Evolutionary conservation across 805 yeast species (phyloP), one percentile per base, ranked within the genome.

Genomic region (Myxozyma udenii): DNA sequence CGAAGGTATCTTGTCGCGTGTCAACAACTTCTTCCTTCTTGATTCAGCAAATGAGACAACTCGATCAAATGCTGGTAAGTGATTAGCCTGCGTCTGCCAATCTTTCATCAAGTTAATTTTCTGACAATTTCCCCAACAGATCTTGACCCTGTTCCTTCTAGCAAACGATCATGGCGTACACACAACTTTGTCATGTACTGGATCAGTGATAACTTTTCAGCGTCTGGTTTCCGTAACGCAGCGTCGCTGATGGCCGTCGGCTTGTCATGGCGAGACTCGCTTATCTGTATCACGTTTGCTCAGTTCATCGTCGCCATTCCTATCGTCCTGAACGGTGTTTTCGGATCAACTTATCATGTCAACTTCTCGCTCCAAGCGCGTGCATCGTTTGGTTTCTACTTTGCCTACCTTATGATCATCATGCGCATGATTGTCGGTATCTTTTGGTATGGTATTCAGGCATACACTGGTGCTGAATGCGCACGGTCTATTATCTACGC

Each of bases 401-500:
- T 71, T 84, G 50, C 88, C 95, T 96, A 95, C 95, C 39, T 52
- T 6, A 33, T 40, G 1, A 81, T 89, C 40, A 62, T 89, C 45
- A 87, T 88, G 68, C 79, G 96, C 70, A 93, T 87, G 35, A 89
- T 85, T 7, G 84, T 89, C 87, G 84, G 88, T 24, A 76, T 81
- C 60, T 81, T 89, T 44, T 89, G 96, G 96, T 87, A 84, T 64
- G 81, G 93, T 24, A 93, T 87, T 24, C 96, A 89, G 66, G 77
- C 85, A 21, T 84, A 87, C 76, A 77, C 89, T 50, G 93, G 93
- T 47, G 93, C 90, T 25, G 79, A 87, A 55, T 84, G 93, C 72
- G 78, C 57, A 73, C 87, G 77, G 22, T 61, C 61, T n/a, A 65
- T 66, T 35, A 55, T 60, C 4, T 45, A 89, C 96, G 96, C 87